Evolutionary conservation across 2,329 filamentous ascomycete species (phyloP), one percentile per base, ranked within the genome.

Genomic region (Xylaria sp.): DNA sequence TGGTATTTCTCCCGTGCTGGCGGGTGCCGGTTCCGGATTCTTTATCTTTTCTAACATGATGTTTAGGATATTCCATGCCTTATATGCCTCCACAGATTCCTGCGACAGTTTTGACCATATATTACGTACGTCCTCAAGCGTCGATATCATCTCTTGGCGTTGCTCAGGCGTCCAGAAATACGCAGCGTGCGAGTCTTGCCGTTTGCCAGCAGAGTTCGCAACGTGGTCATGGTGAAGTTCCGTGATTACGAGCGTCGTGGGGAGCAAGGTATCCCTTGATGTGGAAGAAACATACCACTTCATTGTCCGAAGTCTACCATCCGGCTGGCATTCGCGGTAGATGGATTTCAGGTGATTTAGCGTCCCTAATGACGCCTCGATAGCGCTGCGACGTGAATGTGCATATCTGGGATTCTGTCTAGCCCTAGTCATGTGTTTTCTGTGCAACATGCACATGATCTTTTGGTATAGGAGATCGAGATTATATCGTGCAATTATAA

Each of bases 391-490:
- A 36, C 95, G 89, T 2, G 94, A 97, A 77, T 96, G 93, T 9
- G 90, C 88, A 76, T 97, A 98, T 9, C 94, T 88, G 10, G 92
- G 85, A 74, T 95, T 96, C 68, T 92, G 88, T 57, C 92, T 86
- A 5, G 94, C 92, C 68, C 90, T 88, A n/a, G 88, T 85, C 67
- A 97, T 86, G 79, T 96, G 98, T 72, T 94, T 94, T 60, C 94
- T 88, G 79, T 99, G 96, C 48, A 99, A 86, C 25, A 97, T 88
- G 75, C 94, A 97, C 75, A 97, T 87, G 20, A 94, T 92, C 81
- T 97, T 97, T 72, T 97, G 90, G 77, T 94, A 97, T 5, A 98
- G 82, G 59, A 96, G 91, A 70, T 96, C 93, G 39, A 98, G 83
- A 66, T 92, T 92, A 78, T 94, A 94, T 33, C 94, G 90, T 61